These are phyloP conservation scores for Salix suchowensis DNA, from an alignment of 345 rosid species.

Conservation along the genomic window DNA sequence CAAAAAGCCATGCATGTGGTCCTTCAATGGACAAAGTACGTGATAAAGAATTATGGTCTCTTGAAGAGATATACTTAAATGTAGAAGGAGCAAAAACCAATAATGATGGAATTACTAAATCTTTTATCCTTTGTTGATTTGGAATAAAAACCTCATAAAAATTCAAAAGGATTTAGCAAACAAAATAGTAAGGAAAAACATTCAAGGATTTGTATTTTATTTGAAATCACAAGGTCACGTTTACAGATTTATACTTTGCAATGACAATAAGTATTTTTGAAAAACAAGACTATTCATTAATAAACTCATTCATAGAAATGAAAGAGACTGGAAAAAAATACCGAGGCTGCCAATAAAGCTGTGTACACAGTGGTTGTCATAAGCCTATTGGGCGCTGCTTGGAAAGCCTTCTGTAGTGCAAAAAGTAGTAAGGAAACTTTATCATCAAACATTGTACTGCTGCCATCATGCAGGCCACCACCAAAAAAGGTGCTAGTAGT, in stretches of 20 bases:
- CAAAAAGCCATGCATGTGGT: neutral
- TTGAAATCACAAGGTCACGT: neutral
- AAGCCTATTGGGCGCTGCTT: conserved; percentile 88
- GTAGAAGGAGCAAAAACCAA: neutral
- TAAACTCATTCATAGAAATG: neutral
- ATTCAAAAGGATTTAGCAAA: neutral
- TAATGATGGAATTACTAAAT: neutral
- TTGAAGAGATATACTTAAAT: neutral
- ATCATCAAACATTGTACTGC: conserved; percentile 89
- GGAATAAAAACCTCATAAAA: neutral
- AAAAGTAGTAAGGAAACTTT: conserved; percentile 85
- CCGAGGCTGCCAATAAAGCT: conserved; percentile 96
- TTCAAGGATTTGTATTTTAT: neutral
- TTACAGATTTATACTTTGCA: neutral
- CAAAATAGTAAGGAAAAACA: neutral
- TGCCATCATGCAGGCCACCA: conserved; percentile 63
- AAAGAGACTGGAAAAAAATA: conserved; percentile 18
- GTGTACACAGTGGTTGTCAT: conserved; percentile 78
- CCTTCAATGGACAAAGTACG: neutral
- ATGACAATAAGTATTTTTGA: neutral
- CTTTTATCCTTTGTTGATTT: neutral
- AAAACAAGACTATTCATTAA: neutral
- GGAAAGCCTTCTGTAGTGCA: conserved; percentile 90
- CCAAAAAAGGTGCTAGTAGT: conserved; percentile 54
- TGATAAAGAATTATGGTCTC: neutral